Evolutionary conservation across 768 basidiomycete species (phyloP).

Genomic region (Macrocybe gigantea): DNA sequence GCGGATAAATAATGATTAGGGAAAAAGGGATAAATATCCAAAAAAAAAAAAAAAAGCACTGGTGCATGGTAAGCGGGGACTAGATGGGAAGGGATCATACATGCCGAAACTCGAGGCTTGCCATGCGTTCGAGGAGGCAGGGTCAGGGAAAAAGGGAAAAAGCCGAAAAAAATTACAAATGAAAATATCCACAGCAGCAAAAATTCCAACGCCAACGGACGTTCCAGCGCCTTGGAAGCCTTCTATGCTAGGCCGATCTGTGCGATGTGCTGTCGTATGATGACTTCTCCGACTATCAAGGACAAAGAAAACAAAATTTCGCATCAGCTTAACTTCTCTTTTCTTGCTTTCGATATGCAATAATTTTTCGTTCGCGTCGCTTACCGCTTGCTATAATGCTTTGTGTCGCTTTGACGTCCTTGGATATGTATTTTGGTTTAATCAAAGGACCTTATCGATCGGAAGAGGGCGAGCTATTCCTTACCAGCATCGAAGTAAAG

Average conservation of each 20-base stretch:
- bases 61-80: no score
- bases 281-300: slow-evolving; percentile 53
- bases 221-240: background rate
- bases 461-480: slow-evolving; percentile 1
- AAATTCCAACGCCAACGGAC: no score
- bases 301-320: background rate
- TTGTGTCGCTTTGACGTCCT: slow-evolving; percentile 68
- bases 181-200: no score
- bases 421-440: slow-evolving; percentile 5
- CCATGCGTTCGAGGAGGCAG: no score
- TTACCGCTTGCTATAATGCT: slow-evolving; percentile 57
- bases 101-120: no score
- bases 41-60: no score
- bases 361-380: slow-evolving; percentile 10
- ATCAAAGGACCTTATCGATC: background rate
- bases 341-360: background rate
- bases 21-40: no score
- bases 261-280: slow-evolving; percentile 60
- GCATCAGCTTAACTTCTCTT: background rate
- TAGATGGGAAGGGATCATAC: no score
- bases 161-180: no score
- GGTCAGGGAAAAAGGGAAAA: no score
- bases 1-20: no score
- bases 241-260: slow-evolving; percentile 40
- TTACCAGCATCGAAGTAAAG: slow-evolving; percentile 66